Evolutionary conservation across 768 basidiomycete species (phyloP).

Genomic region (Phanerodontia chrysosporium): DNA sequence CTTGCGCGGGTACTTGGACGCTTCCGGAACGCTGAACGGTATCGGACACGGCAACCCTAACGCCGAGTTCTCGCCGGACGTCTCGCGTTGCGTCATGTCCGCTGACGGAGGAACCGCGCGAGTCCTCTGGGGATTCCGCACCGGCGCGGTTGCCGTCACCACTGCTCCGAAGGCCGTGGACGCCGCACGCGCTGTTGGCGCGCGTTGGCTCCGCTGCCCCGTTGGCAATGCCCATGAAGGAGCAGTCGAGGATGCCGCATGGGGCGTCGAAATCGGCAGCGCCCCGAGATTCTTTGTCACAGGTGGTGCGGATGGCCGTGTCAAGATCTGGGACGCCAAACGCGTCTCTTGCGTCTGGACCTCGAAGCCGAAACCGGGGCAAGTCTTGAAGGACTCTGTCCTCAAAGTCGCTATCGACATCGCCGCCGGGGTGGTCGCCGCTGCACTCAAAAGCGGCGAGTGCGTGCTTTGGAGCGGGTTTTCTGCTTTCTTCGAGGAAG

Average conservation of each 20-base stretch:
- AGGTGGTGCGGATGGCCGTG: conserved; percentile 55
- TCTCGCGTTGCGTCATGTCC: conserved; percentile 52
- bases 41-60: conserved; percentile 71
- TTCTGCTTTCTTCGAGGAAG: conserved; percentile 14
- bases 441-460: conserved; percentile 53
- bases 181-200: conserved; percentile 36
- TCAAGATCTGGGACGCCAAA: conserved; percentile 73
- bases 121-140: conserved; percentile 69
- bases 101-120: conserved; percentile 65
- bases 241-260: conserved; percentile 50
- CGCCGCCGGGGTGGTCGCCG: conserved; percentile 41
- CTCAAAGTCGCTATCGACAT: conserved; percentile 45
- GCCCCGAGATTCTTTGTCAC: conserved; percentile 38
- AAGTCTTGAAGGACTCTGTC: conserved; percentile 44
- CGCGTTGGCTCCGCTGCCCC: conserved; percentile 43
- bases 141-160: conserved; percentile 64
- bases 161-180: conserved; percentile 59
- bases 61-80: conserved; percentile 65
- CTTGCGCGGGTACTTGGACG: conserved; percentile 65
- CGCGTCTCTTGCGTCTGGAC: conserved; percentile 59
- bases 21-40: conserved; percentile 53
- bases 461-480: conserved; percentile 54
- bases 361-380: conserved; percentile 32
- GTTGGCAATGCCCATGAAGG: conserved; percentile 64
- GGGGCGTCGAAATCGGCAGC: conserved; percentile 31